Evolutionary conservation across 2,329 filamentous ascomycete species (phyloP).

Genomic region (Pseudocercospora eumusae): DNA sequence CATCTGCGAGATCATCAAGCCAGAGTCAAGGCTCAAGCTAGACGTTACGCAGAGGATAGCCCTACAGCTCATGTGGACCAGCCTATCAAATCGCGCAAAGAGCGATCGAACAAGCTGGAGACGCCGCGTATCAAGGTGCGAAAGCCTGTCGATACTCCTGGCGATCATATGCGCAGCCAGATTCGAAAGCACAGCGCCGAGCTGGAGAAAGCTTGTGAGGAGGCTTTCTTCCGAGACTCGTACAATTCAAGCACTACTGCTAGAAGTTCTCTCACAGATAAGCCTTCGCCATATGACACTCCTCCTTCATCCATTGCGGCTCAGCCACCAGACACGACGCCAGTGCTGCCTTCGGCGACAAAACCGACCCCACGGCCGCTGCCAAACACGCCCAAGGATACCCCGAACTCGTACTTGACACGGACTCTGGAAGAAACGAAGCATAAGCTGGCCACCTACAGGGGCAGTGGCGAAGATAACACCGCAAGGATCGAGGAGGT

Average conservation of each 20-base stretch:
- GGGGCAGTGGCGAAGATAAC: slow-evolving; percentile 50
- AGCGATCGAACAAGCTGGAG: slow-evolving; percentile 33
- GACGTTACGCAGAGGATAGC: slow-evolving; percentile 32
- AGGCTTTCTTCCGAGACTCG: slow-evolving; percentile 77
- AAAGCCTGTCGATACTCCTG: slow-evolving; percentile 48
- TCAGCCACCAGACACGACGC: slow-evolving; percentile 30
- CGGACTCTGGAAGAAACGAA: slow-evolving; percentile 61
- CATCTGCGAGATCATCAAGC: slow-evolving; percentile 31
- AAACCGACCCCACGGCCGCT: slow-evolving; percentile 45
- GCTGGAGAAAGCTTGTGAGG: slow-evolving; percentile 86
- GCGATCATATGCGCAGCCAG: slow-evolving; percentile 69
- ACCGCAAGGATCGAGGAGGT: slow-evolving; percentile 60
- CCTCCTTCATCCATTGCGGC: slow-evolving; percentile 49
- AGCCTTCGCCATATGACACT: slow-evolving; percentile 28
- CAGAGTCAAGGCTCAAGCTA: slow-evolving; percentile 26
- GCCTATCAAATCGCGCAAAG: slow-evolving; percentile 40
- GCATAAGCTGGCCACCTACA: slow-evolving; percentile 55
- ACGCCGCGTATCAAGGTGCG: slow-evolving; percentile 40
- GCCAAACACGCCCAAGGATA: slow-evolving; percentile 49
- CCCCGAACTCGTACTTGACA: slow-evolving; percentile 55
- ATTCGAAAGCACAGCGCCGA: slow-evolving; percentile 80
- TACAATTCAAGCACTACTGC: slow-evolving; percentile 55
- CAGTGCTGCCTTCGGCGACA: slow-evolving; percentile 23
- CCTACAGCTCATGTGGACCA: slow-evolving; percentile 37
- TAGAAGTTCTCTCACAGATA: slow-evolving; percentile 40